These are phyloP conservation scores for Mortierella alpina DNA, from an alignment of 192 early-diverging fungal genomes.

Conservation along the genomic window DNA sequence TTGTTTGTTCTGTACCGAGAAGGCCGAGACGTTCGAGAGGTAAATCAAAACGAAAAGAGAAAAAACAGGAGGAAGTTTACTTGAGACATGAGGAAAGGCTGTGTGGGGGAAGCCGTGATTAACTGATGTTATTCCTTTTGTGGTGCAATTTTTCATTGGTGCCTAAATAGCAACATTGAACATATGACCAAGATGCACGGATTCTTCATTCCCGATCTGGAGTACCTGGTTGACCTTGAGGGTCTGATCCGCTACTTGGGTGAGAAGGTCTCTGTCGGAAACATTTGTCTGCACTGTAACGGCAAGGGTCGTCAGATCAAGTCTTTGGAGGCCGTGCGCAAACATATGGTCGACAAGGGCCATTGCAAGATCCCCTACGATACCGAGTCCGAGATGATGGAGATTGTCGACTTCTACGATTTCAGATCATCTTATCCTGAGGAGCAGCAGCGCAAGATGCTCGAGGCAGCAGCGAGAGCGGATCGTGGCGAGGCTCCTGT, in stretches of 20 bases:
- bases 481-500: constrained; percentile 59
- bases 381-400: constrained; percentile 88
- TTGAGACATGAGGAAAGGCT: no score
- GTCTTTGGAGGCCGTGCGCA: constrained; percentile 91
- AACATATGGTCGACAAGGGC: constrained; percentile 96
- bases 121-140: neutral
- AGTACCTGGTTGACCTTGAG: constrained; percentile 88
- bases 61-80: neutral
- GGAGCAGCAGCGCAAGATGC: constrained; percentile 55
- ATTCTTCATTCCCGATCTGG: constrained; percentile 98
- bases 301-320: constrained; percentile 86
- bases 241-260: constrained; percentile 93
- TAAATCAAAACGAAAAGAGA: neutral
- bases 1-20: constrained; percentile 93
- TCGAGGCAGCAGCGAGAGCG: constrained; percentile 47
- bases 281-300: constrained; percentile 96
- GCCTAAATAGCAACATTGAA: constrained; percentile 70
- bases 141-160: neutral
- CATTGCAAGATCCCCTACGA: constrained; percentile 98
- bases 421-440: constrained; percentile 90
- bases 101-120: no score
- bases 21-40: constrained; percentile 68
- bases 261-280: constrained; percentile 95
- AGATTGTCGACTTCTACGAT: constrained; percentile 96
- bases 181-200: constrained; percentile 94